These are phyloP conservation scores for Fraxinus ornus DNA, from an alignment of 305 asterid species.

Conservation along the genomic window DNA sequence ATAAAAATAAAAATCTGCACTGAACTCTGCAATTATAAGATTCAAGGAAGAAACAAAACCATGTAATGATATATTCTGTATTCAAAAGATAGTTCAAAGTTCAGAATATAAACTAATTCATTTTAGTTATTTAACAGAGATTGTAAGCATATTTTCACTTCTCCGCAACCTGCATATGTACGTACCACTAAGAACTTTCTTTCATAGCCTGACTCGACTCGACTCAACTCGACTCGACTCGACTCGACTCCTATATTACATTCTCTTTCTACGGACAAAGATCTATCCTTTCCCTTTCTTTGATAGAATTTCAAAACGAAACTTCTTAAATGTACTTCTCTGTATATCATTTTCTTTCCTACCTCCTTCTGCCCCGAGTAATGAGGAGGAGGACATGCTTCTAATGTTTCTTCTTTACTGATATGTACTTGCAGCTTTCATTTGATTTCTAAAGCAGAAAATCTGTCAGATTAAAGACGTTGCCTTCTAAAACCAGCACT, in stretches of 20 bases:
- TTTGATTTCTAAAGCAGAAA: conserved; percentile 19
- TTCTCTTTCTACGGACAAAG: background rate
- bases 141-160: background rate
- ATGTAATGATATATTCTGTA: background rate
- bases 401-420: conserved; percentile 21
- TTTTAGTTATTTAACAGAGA: background rate
- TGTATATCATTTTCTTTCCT: background rate
- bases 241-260: background rate
- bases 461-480: conserved; percentile 1
- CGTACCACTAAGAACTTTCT: background rate
- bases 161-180: background rate
- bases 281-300: background rate
- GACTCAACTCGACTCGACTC: no score
- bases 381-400: conserved; percentile 23
- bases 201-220: background rate
- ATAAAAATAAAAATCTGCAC: background rate
- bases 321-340: background rate
- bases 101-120: background rate
- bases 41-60: background rate
- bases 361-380: background rate
- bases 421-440: conserved; percentile 21
- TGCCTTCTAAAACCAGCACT: conserved; percentile 17
- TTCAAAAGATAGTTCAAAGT: background rate
- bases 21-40: no score
- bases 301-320: background rate